Percentiles rank a stretch among this genome's conserved stretches.
Evolutionary conservation across 192 early-diverging fungal species (phyloP).

Genomic region (Mycoemilia scoparia): DNA sequence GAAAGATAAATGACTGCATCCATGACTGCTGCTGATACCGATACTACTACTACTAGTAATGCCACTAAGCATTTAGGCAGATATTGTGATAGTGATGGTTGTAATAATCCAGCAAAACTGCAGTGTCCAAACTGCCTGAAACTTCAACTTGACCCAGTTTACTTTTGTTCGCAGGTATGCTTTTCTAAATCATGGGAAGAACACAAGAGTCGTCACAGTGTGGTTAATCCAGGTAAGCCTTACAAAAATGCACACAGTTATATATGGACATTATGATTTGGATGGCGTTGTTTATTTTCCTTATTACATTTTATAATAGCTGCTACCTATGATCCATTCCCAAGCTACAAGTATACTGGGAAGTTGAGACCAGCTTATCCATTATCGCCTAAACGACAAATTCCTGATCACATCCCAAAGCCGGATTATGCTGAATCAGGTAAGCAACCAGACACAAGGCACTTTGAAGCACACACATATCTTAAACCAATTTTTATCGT

Average conservation of each 20-base stretch:
- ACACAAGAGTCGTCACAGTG: constrained; percentile 19
- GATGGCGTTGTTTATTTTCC: too few relatives aligned
- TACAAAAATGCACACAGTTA: too few relatives aligned
- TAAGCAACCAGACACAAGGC: too few relatives aligned
- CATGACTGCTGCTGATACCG: too few relatives aligned
- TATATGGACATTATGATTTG: too few relatives aligned
- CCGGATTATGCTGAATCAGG: constrained; percentile 59
- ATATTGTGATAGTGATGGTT: constrained; percentile 36
- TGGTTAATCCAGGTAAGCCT: constrained; percentile 7
- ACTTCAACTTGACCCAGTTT: constrained; percentile 38
- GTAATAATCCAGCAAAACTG: constrained; percentile 43
- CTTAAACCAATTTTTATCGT: too few relatives aligned
- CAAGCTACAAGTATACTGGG: constrained; percentile 43
- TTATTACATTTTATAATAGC: too few relatives aligned
- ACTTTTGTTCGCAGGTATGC: constrained; percentile 66
- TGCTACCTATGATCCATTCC: constrained; percentile 39
- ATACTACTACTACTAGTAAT: too few relatives aligned
- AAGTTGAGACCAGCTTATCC: constrained; percentile 51
- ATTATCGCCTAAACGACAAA: constrained; percentile 42
- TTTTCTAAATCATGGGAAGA: constrained; percentile 49
- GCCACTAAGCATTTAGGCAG: too few relatives aligned
- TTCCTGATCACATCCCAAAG: constrained; percentile 42
- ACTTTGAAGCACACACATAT: too few relatives aligned
- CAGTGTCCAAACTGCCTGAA: constrained; percentile 75
- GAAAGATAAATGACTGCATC: too few relatives aligned